Evolutionary conservation across 371 early-diverging fungal species (phyloP).

Genomic region (Sporodiniella umbellata): DNA sequence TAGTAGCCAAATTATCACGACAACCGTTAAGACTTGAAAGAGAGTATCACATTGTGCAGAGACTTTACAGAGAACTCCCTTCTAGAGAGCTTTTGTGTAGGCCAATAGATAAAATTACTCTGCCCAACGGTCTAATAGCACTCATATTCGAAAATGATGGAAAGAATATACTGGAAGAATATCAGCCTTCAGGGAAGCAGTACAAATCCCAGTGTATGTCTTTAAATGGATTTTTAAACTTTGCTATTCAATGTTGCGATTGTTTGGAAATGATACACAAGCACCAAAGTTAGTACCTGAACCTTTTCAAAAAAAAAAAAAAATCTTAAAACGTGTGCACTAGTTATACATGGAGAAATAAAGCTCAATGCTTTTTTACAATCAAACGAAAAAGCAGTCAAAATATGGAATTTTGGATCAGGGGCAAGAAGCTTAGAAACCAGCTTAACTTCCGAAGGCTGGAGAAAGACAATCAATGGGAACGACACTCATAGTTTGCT

Average conservation of each 20-base stretch:
- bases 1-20: slow-evolving; percentile 44
- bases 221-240: slow-evolving; percentile 30
- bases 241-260: slow-evolving; percentile 47
- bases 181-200: slow-evolving; percentile 17
- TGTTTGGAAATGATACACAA: slow-evolving; percentile 44
- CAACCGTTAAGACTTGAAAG: slow-evolving; percentile 42
- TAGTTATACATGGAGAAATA: slow-evolving; percentile 49
- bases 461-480: slow-evolving; percentile 41
- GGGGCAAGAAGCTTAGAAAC: slow-evolving; percentile 38
- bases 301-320: not conserved
- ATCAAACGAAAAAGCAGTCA: slow-evolving; percentile 27
- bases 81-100: slow-evolving; percentile 29
- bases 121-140: slow-evolving; percentile 27
- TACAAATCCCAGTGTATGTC: slow-evolving; percentile 1
- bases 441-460: slow-evolving; percentile 43
- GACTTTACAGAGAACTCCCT: slow-evolving; percentile 26
- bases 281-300: slow-evolving; percentile 30
- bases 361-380: slow-evolving; percentile 41
- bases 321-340: not conserved
- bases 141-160: slow-evolving; percentile 39
- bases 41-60: slow-evolving; percentile 45
- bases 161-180: slow-evolving; percentile 28
- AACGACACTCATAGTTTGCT: slow-evolving; percentile 29
- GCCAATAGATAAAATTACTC: slow-evolving; percentile 34
- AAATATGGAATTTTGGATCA: slow-evolving; percentile 46